Base-by-base conservation (phyloP, 164 flowering plant genomes). In the Kingdonia uniflora region DNA sequence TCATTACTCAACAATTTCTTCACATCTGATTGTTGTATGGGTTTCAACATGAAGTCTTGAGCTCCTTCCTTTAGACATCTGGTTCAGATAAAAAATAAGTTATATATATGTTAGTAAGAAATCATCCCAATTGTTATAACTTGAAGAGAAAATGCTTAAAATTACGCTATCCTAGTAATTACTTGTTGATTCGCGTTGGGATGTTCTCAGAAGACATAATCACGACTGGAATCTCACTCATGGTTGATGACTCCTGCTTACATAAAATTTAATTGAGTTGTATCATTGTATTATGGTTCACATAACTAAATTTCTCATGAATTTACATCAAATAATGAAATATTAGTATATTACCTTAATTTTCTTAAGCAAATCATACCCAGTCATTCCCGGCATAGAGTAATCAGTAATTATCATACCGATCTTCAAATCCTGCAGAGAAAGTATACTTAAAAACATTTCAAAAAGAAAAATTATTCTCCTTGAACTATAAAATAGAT, bases 41-140 rank as follows among this genome's bases (percentile, higher is more conserved):
- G 83, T 62, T 76, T 78, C 51, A 69, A 24, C 44, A 78, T 61
- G 73, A 67, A 76, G 52, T 65, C 72, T 45, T 67, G 49, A 14
- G 80, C 80, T 58, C 83, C 83, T 58, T 68, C 73, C 55, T 73
- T 75, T 44, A 78, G 21, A 60, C 83, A 76, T 43, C 79, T 77
- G 58, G 25, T 42, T 19, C 26, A 13, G 20, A 49, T 10, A 35
- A 12, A 48, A 24, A 16, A 49, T 15, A 16, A 39, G 10, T 22
- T 3, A 29, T 29, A 29, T 29, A 3, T 29, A 3, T 4, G 8
- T 29, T 8, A 29, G 35, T 29, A 29, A 29, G 35, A 29, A 29
- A 29, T 29, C 35, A 4, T 13, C 0, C 13, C 11, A 40, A n/a
- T 38, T 11, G 2, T 14, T 4, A 40, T 19, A 13, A 5, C 8